phyloP scores from a whole-genome alignment of 2,329 filamentous ascomycete genomes.

The Colletotrichum tofieldiae region DNA sequence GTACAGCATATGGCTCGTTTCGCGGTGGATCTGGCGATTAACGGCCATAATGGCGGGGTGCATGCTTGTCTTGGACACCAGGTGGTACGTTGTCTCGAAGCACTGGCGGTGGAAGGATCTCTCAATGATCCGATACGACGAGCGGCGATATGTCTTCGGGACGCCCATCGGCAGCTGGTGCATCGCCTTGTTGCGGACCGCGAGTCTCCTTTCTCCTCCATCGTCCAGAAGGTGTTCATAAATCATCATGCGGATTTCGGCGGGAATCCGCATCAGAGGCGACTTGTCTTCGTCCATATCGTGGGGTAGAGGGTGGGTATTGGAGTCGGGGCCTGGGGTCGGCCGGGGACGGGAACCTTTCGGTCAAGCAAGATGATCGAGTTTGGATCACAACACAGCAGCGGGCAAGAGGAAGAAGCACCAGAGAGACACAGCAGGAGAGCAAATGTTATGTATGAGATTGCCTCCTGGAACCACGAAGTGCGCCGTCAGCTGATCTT shows the following conservation, averaged over 20 bases:
- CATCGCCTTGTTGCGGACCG: slow-evolving; percentile 57
- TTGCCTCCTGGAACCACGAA: background rate
- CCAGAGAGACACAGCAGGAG: background rate
- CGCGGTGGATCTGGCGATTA: slow-evolving; percentile 66
- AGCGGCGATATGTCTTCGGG: slow-evolving; percentile 47
- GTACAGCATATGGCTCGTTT: slow-evolving; percentile 72
- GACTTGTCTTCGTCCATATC: slow-evolving; percentile 40
- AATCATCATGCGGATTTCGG: slow-evolving; percentile 61
- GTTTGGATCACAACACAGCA: background rate
- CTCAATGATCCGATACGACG: slow-evolving; percentile 60
- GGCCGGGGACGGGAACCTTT: background rate
- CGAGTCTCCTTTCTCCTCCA: slow-evolving; percentile 55
- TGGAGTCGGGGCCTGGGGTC: background rate
- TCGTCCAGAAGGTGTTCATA: slow-evolving; percentile 62
- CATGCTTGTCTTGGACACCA: slow-evolving; percentile 59
- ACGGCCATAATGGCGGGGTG: slow-evolving; percentile 63
- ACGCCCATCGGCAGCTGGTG: slow-evolving; percentile 36
- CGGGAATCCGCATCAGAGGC: slow-evolving; percentile 52
- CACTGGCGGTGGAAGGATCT: slow-evolving; percentile 58
- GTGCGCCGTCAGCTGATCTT: slow-evolving; percentile 32
- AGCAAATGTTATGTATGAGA: background rate
- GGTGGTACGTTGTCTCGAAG: slow-evolving; percentile 69
- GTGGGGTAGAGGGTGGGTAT: slow-evolving; percentile 2
- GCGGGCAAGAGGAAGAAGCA: background rate
- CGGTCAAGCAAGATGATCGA: background rate